Evolutionary conservation across 2,329 filamentous ascomycete genomes (phyloP).

Genomic region (Scedosporium minutisporum): DNA sequence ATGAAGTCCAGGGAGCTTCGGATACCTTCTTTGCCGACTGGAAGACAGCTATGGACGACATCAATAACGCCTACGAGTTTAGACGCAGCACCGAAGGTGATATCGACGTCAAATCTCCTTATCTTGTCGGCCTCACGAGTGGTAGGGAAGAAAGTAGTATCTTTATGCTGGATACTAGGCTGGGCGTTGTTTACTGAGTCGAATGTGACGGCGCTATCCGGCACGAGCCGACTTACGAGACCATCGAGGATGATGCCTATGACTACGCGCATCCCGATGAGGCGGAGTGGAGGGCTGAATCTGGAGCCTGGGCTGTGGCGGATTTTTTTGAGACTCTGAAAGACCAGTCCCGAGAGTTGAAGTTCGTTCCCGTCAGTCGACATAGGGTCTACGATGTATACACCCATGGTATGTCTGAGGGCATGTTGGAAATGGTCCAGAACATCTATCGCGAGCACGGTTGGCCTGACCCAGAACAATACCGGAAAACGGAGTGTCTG

Average conservation of each 20-base stretch:
- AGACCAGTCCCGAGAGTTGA: constrained; percentile 14
- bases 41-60: constrained; percentile 4
- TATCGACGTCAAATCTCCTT: constrained; percentile 8
- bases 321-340: constrained; percentile 18
- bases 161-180: constrained; percentile 16
- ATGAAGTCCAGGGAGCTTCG: constrained; percentile 7
- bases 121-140: constrained; percentile 11
- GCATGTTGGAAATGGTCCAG: constrained; percentile 11
- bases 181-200: no score
- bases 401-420: not conserved
- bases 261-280: constrained; percentile 16
- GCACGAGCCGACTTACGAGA: constrained; percentile 12
- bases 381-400: constrained; percentile 7
- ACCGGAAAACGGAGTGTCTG: no score
- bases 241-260: constrained; percentile 13
- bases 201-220: no score
- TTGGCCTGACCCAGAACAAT: constrained; percentile 13
- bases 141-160: constrained; percentile 10
- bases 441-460: constrained; percentile 15
- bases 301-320: constrained; percentile 14
- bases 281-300: constrained; percentile 16
- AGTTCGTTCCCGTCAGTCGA: constrained; percentile 14
- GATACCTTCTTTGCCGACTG: constrained; percentile 13
- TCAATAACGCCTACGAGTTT: constrained; percentile 3
- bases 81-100: no score